These are phyloP conservation scores for Lachnellula subtilissima DNA, from an alignment of 2,329 filamentous ascomycete genomes.

Conservation along the genomic window DNA sequence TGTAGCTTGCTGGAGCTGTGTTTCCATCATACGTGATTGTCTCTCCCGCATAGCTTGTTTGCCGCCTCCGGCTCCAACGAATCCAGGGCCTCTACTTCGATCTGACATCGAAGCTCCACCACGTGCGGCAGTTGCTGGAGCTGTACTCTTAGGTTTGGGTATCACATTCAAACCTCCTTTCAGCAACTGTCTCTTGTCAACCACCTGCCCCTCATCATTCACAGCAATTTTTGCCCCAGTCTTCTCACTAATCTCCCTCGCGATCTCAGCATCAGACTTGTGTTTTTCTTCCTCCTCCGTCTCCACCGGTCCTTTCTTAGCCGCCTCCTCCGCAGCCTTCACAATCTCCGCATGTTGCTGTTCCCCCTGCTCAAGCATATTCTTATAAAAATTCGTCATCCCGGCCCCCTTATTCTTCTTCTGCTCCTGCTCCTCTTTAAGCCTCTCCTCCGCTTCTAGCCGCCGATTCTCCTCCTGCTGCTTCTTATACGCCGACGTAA, in stretches of 20 bases:
- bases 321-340: constrained; percentile 57
- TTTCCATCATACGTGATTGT: constrained; percentile 73
- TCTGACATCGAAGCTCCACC: constrained; percentile 19
- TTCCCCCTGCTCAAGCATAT: constrained; percentile 67
- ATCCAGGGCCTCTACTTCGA: constrained; percentile 30
- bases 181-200: constrained; percentile 78
- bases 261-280: constrained; percentile 59
- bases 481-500: constrained; percentile 75
- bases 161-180: constrained; percentile 70
- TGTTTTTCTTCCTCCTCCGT: constrained; percentile 37
- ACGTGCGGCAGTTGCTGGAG: constrained; percentile 9
- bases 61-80: constrained; percentile 42
- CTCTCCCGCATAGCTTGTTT: constrained; percentile 68
- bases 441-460: constrained; percentile 67
- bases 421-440: constrained; percentile 58
- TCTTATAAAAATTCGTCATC: constrained; percentile 75
- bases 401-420: constrained; percentile 62
- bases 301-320: constrained; percentile 39
- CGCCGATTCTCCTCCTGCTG: constrained; percentile 71
- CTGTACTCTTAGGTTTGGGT: constrained; percentile 52
- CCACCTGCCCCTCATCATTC: constrained; percentile 79
- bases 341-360: constrained; percentile 64
- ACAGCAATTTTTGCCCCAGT: constrained; percentile 56
- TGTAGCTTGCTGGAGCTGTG: constrained; percentile 67
- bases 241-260: constrained; percentile 60